These are phyloP conservation scores for Dianthus caryophyllus DNA, from an alignment of 148 eudicot species.

Conservation along the genomic window DNA sequence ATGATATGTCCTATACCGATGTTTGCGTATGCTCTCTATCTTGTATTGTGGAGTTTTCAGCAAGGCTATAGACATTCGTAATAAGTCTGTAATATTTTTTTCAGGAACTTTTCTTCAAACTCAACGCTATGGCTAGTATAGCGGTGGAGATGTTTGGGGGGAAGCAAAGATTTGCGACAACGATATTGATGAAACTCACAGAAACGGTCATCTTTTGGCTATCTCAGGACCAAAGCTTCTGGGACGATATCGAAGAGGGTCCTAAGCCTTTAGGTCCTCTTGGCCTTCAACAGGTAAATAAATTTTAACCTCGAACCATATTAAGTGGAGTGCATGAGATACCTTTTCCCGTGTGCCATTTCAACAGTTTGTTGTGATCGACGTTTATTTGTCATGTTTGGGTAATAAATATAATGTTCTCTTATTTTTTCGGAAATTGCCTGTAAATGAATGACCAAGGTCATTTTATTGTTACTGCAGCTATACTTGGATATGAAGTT, in stretches of 20 bases:
- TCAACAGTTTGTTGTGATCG: background rate
- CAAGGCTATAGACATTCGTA: background rate
- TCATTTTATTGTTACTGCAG: slow-evolving; percentile 36
- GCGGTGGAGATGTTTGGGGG: slow-evolving; percentile 94
- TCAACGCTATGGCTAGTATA: slow-evolving; percentile 71
- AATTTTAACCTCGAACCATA: background rate
- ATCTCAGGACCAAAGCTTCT: slow-evolving; percentile 88
- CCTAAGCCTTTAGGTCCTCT: slow-evolving; percentile 74
- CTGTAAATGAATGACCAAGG: slow-evolving; percentile 2
- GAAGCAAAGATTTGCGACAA: slow-evolving; percentile 82
- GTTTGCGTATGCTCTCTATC: too few relatives aligned
- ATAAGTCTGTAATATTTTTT: slow-evolving; percentile 14
- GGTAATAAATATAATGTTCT: background rate
- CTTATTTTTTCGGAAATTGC: background rate
- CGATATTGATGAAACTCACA: slow-evolving; percentile 84
- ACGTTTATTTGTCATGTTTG: background rate
- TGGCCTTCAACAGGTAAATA: slow-evolving; percentile 84
- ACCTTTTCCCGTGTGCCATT: too few relatives aligned
- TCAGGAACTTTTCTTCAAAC: slow-evolving; percentile 85
- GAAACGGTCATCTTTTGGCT: slow-evolving; percentile 86
- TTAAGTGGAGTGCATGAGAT: background rate
- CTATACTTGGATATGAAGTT: slow-evolving; percentile 93
- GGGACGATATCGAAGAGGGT: slow-evolving; percentile 96
- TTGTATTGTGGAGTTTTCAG: background rate
- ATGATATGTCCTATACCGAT: background rate